Evolutionary conservation across 176 grass and related monocot species (phyloP).

Genomic region (Poa pratensis): DNA sequence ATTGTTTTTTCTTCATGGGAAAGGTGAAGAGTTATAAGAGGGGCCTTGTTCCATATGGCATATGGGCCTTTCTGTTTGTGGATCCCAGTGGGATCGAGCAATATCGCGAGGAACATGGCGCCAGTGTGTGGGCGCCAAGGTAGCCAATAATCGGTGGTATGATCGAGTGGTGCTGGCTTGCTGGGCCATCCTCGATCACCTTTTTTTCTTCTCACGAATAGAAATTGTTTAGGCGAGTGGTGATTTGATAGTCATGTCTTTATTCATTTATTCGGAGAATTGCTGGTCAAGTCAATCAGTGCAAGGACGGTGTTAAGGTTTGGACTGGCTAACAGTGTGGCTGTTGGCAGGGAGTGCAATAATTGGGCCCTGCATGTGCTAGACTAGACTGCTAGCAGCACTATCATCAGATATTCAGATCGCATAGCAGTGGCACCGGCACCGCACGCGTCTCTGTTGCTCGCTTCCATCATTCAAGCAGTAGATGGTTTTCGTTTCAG

Average conservation of each 20-base stretch:
- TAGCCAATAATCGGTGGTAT: neutral
- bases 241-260: neutral
- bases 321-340: neutral
- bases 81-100: neutral
- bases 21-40: neutral
- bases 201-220: neutral
- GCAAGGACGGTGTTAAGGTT: constrained; percentile 27
- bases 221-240: neutral
- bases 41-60: neutral
- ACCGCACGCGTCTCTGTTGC: neutral
- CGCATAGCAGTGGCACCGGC: too few relatives aligned
- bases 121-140: neutral
- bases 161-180: neutral
- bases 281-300: constrained; percentile 22
- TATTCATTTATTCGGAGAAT: neutral
- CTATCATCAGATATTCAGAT: neutral
- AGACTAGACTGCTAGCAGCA: neutral
- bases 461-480: neutral
- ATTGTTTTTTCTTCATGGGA: neutral
- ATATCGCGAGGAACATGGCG: neutral
- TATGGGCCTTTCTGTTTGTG: neutral
- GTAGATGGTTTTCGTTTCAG: neutral
- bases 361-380: neutral
- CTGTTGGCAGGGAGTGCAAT: constrained; percentile 20
- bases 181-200: neutral